Base-by-base conservation (phyloP, 495 filamentous ascomycete genomes). In the Trichoderma gamsii region DNA sequence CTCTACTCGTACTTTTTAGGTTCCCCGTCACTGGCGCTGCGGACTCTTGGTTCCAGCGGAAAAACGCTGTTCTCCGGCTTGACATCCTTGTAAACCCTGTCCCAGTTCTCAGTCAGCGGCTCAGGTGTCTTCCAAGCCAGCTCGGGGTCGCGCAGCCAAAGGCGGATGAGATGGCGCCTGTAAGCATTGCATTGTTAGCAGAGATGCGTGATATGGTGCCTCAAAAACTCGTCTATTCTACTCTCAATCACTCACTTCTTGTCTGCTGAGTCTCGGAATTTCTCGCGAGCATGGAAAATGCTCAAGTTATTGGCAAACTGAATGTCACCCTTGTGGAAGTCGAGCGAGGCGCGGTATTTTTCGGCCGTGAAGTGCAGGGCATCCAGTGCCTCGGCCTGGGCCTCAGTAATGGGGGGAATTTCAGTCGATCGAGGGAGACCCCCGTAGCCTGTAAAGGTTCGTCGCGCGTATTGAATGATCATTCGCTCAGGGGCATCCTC, bases 341-440 rank as follows among this genome's bases (percentile, higher is more conserved):
- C 78, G 3, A 88, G 74, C 0, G 79, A 72, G 0, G 86, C 75
- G 16, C 77, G 77, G 69, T 83, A 80, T 72, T 83, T 80, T 51
- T 86, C 84, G 0, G 83, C 88, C 0, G 84, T 75, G 72, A 88
- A 90, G 70, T 90, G 85, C 46, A 91, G 66, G 0, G 84, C 81
- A 70, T 90, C 87, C 6, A 91, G 78, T 3, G 88, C 88, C 70
- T 91, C 88, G 7, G 86, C 86, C 72, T 91, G 88, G 0, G 83
- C 86, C 73, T 89, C 85, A 0, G 82, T 85, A 15, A 89, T 87
- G 0, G 85, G 80, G 3, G 88, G 86, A 44, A 89, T 85, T 41
- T 77, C 66, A 8, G 77, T 44, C 0, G 79, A 83, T 11, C 85
- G 77, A 11, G 84, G 85, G 11, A 84, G 78, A 16, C 79, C 78